A percentile compares a stretch with the other conserved stretches of the same genome.
phyloP scores from a whole-genome alignment of 768 basidiomycete species.

The Ramaria rubella region DNA sequence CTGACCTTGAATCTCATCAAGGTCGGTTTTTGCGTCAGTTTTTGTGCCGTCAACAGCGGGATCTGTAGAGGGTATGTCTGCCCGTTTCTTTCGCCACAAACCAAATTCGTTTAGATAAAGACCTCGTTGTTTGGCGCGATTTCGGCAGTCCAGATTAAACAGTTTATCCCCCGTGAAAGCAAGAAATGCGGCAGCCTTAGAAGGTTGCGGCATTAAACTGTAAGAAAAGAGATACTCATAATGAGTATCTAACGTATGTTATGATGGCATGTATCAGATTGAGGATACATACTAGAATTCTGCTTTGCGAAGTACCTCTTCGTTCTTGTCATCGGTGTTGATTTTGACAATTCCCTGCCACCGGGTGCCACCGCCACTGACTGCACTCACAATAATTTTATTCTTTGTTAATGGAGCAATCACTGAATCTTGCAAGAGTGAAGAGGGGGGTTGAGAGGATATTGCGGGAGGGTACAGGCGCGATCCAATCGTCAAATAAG shows the following conservation, averaged over 20 bases:
- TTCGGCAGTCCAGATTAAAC: constrained; percentile 38
- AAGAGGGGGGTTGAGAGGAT: constrained; percentile 14
- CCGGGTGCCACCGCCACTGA: constrained; percentile 25
- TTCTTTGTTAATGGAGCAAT: constrained; percentile 36
- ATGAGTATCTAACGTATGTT: neutral
- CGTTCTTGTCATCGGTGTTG: constrained; percentile 29
- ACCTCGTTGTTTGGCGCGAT: constrained; percentile 37
- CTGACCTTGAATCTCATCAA: neutral
- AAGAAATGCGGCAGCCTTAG: constrained; percentile 47
- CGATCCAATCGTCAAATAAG: constrained; percentile 14
- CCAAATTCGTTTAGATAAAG: constrained; percentile 56
- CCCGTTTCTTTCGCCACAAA: constrained; percentile 39
- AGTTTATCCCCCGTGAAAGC: constrained; percentile 49
- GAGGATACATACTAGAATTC: constrained; percentile 19
- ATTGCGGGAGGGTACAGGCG: constrained; percentile 10
- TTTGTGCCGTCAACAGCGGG: neutral
- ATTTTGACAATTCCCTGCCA: constrained; percentile 52
- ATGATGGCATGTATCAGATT: neutral
- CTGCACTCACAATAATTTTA: constrained; percentile 39
- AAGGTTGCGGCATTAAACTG: constrained; percentile 40
- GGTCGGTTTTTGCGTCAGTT: neutral
- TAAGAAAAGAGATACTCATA: neutral
- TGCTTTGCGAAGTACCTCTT: constrained; percentile 21
- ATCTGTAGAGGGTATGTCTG: neutral
- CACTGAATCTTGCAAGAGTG: constrained; percentile 31